Base-by-base conservation (phyloP, 2,329 filamentous ascomycete genomes). In the Nothophoma quercina region DNA sequence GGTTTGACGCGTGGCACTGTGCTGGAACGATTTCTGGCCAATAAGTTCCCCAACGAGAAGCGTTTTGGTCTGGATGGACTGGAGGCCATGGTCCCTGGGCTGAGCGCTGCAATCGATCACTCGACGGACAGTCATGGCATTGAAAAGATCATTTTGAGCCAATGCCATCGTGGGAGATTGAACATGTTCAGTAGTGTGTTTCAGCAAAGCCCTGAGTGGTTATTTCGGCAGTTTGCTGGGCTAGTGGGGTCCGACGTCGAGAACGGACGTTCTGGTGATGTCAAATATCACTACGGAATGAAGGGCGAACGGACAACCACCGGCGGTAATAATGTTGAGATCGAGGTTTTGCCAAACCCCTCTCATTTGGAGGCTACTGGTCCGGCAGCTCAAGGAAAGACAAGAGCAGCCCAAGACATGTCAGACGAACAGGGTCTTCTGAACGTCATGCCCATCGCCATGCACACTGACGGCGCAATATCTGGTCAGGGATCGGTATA, bases 261-360 rank as follows among this genome's bases (percentile, higher is more conserved):
- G 79, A 95, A n/a, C n/a, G n/a, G n/a, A n/a, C n/a, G 95, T 55
- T 98, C 95, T 52, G 95, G 95, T 69, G 95, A 99, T 75, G 95
- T 99, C 78, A 99, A 99, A 80, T 99, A 99, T 81, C 95, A 99
- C 81, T 82, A 99, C 69, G 95, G 95, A 73, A 99, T 99, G 95
- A 99, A 99, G 83, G 99, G 99, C 66, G 95, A 99, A 82, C 91
- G 95, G 59, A 95, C 95, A 47, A 99, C 95, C 7, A 95, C 95
- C 53, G 98, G 93, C 34, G 95, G 95, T 68, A 98, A 98, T 85
- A 93, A 95, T 60, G 95, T 99, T n/a, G 95, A 99, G 81, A 87
- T 99, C 47, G 99, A 95, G 57, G 86, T 99, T 42, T 95, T 99
- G 55, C 95, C 95, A 79, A 99, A 99, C 78, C 95, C 95, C 30